Evolutionary conservation across 176 grass and related monocot genomes (phyloP), one percentile per base, ranked within the genome.

Genomic region (Olyra latifolia): DNA sequence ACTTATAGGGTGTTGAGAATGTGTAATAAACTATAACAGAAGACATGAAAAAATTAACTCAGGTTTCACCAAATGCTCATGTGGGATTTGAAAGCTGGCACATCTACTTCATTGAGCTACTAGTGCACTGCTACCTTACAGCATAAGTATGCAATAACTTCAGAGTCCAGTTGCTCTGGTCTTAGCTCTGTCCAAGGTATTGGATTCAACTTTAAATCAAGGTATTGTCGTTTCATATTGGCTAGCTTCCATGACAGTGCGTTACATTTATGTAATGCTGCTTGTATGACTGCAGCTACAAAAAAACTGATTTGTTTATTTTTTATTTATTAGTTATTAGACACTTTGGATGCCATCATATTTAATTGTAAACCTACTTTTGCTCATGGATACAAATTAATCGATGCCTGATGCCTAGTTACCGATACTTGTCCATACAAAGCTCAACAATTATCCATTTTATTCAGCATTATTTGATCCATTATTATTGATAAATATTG

Each of bases 61-160:
- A 84, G 4, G 20, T 59, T 72, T 27, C 38, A 71, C 25, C 16
- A n/a, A 76, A 56, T 75, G 71, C 20, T 81, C 16, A 42, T 44
- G 6, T 2, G 1, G 20, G 62, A 52, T 62, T 44, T 69, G 13
- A 49, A 85, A 69, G 27, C 20, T 60, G 17, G 20, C 0, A 61
- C 23, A 3, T 22, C 62, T 49, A 29, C 29, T 67, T 80, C 48
- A 69, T 25, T 75, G 15, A 41, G 71, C 16, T 50, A 45, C n/a
- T 82, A 29, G 50, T 35, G 42, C 50, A 42, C 11, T 12, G 27
- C 23, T 32, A 61, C 62, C 23, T 40, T 68, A 48, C 15, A n/a
- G 29, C 24, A 48, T 77, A 62, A 70, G 23, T 55, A 43, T 24
- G 12, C 29, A 42, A 54, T 54, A 69, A 50, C 49, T 13, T 79